Conservation (phyloP, 768 basidiomycete species). For the Hemileccinum rubropunctum region DNA sequence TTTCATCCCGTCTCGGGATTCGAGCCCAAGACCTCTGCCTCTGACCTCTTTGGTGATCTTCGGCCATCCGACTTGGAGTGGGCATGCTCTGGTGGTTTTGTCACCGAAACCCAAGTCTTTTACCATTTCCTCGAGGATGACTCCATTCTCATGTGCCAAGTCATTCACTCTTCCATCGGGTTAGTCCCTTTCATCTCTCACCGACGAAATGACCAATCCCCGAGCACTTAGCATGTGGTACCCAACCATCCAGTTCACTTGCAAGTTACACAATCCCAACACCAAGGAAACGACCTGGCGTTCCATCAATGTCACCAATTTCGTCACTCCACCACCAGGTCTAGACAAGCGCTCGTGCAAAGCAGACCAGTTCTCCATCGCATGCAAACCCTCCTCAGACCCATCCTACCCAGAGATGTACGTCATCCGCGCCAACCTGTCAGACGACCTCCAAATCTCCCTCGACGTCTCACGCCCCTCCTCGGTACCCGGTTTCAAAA, state of each 20-base stretch:
- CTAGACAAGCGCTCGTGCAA: conserved; percentile 86
- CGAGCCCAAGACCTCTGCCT: conserved; percentile 44
- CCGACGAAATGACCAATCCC: conserved; percentile 4
- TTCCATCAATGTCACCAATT: conserved; percentile 81
- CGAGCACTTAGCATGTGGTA: conserved; percentile 71
- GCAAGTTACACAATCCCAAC: conserved; percentile 80
- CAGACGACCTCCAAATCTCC: conserved; percentile 75
- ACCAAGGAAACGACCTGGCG: conserved; percentile 80
- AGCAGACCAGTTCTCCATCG: conserved; percentile 80
- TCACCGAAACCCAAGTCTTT: conserved; percentile 87
- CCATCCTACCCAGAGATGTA: conserved; percentile 73
- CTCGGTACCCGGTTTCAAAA: conserved; percentile 81
- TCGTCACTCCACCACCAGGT: conserved; percentile 68
- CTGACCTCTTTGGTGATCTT: conserved; percentile 73
- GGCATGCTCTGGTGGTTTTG: conserved; percentile 80
- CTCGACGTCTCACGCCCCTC: conserved; percentile 70
- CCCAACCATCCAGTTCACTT: conserved; percentile 91
- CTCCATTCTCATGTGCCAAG: conserved; percentile 71
- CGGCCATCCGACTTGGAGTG: conserved; percentile 76
- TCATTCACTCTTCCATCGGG: conserved; percentile 90
- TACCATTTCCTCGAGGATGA: conserved; percentile 85
- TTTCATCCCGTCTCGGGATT: conserved; percentile 72
- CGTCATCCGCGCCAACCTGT: conserved; percentile 73
- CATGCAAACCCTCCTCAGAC: conserved; percentile 52
- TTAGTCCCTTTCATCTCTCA: conserved; percentile 39